Evolutionary conservation across 768 basidiomycete genomes (phyloP), one percentile per base, ranked within the genome.

Genomic region (Pisolithus sp.): DNA sequence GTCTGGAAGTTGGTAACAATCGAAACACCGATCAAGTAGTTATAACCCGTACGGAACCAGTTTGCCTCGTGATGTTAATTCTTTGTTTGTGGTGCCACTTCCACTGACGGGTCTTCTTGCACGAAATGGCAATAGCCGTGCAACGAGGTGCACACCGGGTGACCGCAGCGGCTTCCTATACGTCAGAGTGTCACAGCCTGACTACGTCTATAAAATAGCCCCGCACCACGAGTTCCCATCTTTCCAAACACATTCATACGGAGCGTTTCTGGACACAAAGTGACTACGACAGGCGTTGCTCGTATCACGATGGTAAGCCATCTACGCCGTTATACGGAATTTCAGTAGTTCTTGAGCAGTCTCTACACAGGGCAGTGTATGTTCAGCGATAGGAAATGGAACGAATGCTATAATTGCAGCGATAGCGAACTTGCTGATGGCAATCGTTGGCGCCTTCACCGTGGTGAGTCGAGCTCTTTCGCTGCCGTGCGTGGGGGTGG

Each of bases 331-430:
- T 23, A 13, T n/a, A n/a, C 12, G 17, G 28, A 17, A 45, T 15
- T 10, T 23, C 12, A 45, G 23, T 30, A 17, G 40, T 41, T n/a
- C 5, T 45, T 24, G 17, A 30, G 15, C 23, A 7, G 34, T 17
- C 43, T 24, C 24, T 17, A 9, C 24, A 9, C 10, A 85, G 83
- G 83, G 82, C 48, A 74, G 82, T 23, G 69, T 84, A 45, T 67
- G 85, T 62, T 84, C 81, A 62, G 76, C 83, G 30, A 85, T 86
- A 41, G 83, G 81, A 18, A 59, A 65, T 46, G 82, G 74, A 26
- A 77, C 85, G 53, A 78, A 78, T 52, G 68, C 77, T 47, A 63
- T 86, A 55, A 73, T 86, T 58, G 74, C 74, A 50, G 82, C 81
- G n/a, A 81, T 86, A 48, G 83, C 81, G 15, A 59, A 57, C 52